Evolutionary conservation across 176 grass and related monocot genomes (phyloP).

Genomic region (Avena eriantha): DNA sequence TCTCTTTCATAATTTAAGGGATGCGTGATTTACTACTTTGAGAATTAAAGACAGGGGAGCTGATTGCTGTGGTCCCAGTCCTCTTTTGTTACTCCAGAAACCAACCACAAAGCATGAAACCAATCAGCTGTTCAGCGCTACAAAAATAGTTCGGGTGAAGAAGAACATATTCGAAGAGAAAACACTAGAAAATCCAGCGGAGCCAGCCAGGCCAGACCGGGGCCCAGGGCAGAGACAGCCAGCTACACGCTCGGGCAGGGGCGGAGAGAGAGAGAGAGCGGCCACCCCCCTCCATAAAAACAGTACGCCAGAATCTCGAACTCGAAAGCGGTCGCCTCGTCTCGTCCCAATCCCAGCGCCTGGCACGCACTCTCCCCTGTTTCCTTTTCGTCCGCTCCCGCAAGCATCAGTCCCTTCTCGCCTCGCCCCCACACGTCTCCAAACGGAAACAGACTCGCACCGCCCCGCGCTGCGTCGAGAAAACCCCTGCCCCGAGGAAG

Average conservation of each 20-base stretch:
- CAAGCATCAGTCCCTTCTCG: conserved; percentile 18
- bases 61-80: no score
- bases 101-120: no score
- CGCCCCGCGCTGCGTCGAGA: not conserved
- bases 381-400: not conserved
- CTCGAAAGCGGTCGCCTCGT: not conserved
- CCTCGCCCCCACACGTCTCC: not conserved
- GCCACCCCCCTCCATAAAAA: conserved; percentile 43
- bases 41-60: no score
- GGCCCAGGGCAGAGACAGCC: not conserved
- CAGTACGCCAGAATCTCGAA: conserved; percentile 43
- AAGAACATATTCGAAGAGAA: not conserved
- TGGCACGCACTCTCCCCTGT: not conserved
- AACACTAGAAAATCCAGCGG: conserved; percentile 42
- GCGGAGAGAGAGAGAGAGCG: not conserved
- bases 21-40: no score
- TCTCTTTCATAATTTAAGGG: no score
- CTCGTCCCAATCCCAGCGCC: not conserved
- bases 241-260: conserved; percentile 14
- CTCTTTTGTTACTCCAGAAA: no score
- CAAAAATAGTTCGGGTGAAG: not conserved
- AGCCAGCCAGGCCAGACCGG: not conserved
- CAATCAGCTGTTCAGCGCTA: not conserved
- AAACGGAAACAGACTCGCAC: not conserved
- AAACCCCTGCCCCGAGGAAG: not conserved